Percentiles rank a stretch among this genome's conserved stretches.
Evolutionary conservation across 768 basidiomycete species (phyloP).

Genomic region (Hypholoma fasciculare): DNA sequence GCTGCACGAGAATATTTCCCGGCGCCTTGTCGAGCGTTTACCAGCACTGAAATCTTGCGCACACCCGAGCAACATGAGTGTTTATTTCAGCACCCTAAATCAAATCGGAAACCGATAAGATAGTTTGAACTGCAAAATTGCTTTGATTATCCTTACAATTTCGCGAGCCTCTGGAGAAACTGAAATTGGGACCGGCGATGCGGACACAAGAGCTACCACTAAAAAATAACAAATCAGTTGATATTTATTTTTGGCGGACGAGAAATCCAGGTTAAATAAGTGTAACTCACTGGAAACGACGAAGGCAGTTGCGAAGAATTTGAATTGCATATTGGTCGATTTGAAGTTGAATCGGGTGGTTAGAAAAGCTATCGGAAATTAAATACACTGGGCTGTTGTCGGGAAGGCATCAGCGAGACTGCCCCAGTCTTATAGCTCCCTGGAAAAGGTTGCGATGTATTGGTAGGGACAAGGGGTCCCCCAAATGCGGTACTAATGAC

Average conservation of each 20-base stretch:
- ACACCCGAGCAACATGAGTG: background rate
- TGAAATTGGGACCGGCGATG: background rate
- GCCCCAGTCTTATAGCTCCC: background rate
- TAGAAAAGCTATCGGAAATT: background rate
- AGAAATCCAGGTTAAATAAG: background rate
- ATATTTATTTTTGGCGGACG: background rate
- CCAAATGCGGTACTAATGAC: background rate
- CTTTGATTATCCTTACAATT: background rate
- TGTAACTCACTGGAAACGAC: background rate
- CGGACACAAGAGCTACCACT: constrained; percentile 1
- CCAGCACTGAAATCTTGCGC: too few relatives aligned
- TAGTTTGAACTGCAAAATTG: background rate
- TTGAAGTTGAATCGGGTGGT: background rate
- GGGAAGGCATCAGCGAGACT: background rate
- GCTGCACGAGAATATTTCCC: too few relatives aligned
- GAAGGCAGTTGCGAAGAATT: background rate
- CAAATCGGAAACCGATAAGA: background rate
- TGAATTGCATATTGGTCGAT: constrained; percentile 1
- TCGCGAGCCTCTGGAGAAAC: background rate
- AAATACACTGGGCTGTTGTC: background rate
- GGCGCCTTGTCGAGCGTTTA: too few relatives aligned
- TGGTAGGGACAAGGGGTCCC: background rate
- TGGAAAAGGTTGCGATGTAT: background rate
- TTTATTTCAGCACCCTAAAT: background rate
- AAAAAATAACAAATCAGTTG: background rate